Evolutionary conservation across 441 rosid species (phyloP).

Genomic region (Euphorbia schlechtendalii): DNA sequence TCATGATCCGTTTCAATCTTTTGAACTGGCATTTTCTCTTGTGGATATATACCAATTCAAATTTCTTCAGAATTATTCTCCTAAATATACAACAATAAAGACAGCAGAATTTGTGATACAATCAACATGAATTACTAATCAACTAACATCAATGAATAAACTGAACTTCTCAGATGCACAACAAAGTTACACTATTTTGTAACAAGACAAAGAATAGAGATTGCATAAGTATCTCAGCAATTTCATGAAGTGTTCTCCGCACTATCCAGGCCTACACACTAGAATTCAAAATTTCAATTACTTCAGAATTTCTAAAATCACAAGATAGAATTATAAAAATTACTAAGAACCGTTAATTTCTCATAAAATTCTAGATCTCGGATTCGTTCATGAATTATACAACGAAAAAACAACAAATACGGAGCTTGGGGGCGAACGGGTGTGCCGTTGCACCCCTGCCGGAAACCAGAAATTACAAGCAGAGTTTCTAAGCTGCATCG

Average conservation of each 20-base stretch:
- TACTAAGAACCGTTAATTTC: neutral
- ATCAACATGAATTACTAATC: no score
- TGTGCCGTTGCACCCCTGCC: no score
- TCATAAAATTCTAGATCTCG: neutral
- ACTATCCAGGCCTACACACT: neutral
- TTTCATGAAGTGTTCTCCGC: neutral
- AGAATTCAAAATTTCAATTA: neutral
- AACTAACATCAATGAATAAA: neutral
- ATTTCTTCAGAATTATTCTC: neutral
- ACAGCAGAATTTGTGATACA: no score
- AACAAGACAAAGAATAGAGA: neutral
- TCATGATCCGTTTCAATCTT: slow-evolving; percentile 13
- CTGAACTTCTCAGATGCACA: no score
- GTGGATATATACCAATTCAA: neutral
- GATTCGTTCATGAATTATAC: neutral
- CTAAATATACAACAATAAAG: no score
- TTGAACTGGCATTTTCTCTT: slow-evolving; percentile 3
- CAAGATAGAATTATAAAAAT: no score
- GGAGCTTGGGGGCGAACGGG: no score
- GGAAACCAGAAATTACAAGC: no score
- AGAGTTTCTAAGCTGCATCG: no score
- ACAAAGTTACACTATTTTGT: neutral
- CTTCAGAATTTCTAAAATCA: no score
- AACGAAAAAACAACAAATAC: no score
- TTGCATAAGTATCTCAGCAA: neutral